These are phyloP conservation scores for Puccinia polysora DNA, from an alignment of 1,284 basidiomycete genomes.

Conservation along the genomic window DNA sequence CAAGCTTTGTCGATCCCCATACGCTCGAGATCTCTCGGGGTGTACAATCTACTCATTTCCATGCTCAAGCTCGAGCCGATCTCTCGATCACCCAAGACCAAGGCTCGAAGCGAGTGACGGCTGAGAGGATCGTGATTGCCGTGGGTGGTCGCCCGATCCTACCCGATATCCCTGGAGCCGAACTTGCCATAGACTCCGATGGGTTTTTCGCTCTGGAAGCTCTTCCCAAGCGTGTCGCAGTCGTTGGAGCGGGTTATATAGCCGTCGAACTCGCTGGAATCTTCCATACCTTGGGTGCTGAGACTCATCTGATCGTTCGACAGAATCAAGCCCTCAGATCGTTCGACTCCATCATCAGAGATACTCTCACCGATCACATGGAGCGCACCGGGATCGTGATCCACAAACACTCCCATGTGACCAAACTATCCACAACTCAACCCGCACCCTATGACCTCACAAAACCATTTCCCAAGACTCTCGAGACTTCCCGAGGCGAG, in stretches of 20 bases:
- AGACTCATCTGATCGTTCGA: constrained; percentile 88
- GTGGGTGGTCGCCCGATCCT: constrained; percentile 79
- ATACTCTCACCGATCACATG: constrained; percentile 89
- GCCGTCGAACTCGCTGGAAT: constrained; percentile 67
- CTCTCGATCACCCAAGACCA: constrained; percentile 66
- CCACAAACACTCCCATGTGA: constrained; percentile 72
- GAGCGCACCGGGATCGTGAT: constrained; percentile 81
- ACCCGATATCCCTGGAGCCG: constrained; percentile 88
- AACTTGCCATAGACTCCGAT: constrained; percentile 84
- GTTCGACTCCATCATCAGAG: constrained; percentile 83
- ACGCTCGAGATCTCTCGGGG: constrained; percentile 50
- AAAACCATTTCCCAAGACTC: constrained; percentile 53
- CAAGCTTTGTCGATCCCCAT: constrained; percentile 52
- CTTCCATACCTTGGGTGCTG: constrained; percentile 62
- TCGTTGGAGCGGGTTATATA: constrained; percentile 96
- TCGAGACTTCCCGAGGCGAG: constrained; percentile 67
- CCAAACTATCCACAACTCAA: constrained; percentile 55
- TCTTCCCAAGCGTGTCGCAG: constrained; percentile 86
- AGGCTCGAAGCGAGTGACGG: constrained; percentile 51
- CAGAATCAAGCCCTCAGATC: constrained; percentile 82
- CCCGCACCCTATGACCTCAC: constrained; percentile 10
- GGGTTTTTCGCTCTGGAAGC: constrained; percentile 89
- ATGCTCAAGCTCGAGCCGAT: constrained; percentile 64
- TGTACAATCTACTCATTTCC: constrained; percentile 47
- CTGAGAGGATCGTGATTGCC: constrained; percentile 74